These are phyloP conservation scores for Azolla pinnata DNA, from an alignment of 75 land plant genomes.

Conservation along the genomic window DNA sequence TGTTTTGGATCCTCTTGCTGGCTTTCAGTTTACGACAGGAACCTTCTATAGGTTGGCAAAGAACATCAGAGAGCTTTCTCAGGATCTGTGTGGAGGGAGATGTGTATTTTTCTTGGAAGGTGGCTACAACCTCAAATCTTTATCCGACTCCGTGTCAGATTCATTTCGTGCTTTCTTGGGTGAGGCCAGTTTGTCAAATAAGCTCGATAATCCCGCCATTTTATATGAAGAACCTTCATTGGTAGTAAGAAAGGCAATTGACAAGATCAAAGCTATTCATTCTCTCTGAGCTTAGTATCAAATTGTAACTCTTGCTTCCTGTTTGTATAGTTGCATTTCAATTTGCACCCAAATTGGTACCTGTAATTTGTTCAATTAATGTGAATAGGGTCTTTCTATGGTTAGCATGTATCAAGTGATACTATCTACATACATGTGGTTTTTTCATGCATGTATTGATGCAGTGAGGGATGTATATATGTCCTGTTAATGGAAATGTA, in stretches of 20 bases:
- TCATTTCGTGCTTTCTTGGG: conserved; percentile 79
- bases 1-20: conserved; percentile 74
- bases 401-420: too few species aligned
- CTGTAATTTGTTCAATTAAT: too few species aligned
- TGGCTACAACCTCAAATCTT: conserved; percentile 82
- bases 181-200: conserved; percentile 55
- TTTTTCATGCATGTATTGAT: too few species aligned
- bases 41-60: conserved; percentile 82
- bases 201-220: conserved; percentile 70
- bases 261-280: conserved; percentile 59
- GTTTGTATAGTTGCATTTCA: too few species aligned
- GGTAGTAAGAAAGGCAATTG: conserved; percentile 55
- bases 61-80: conserved; percentile 66
- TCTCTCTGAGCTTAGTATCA: conserved; percentile 34
- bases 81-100: conserved; percentile 78
- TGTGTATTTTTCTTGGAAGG: conserved; percentile 93
- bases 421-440: too few species aligned
- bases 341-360: too few species aligned
- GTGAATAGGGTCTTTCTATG: too few species aligned
- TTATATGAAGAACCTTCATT: conserved; percentile 73
- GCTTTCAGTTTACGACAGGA: conserved; percentile 77
- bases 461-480: too few species aligned
- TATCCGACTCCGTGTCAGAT: conserved; percentile 86
- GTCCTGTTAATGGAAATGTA: too few species aligned
- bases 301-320: too few species aligned